Base-by-base conservation (phyloP, 2,329 filamentous ascomycete genomes). In the Penicillium olsonii region DNA sequence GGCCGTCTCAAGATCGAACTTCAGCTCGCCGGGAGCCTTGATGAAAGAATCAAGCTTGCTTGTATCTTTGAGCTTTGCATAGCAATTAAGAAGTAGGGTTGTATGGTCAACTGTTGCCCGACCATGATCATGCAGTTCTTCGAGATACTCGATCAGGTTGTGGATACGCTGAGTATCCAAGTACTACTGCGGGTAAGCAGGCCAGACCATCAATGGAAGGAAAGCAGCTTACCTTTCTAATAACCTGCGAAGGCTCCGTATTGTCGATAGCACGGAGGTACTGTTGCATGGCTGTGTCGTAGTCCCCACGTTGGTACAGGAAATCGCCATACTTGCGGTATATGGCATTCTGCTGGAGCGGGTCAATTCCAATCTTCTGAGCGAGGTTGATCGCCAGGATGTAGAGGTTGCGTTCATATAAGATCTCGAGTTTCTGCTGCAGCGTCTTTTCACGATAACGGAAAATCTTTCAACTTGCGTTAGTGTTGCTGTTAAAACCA, bases 251-350 rank as follows among this genome's bases (percentile, higher is more conserved):
- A 6, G 92, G 92, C 63, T 97, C 92, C 0, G 92, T 97, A 51
- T 90, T 94, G 66, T 96, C 92, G 52, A 99, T 96, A 0, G 95
- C 92, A 60, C 90, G 88, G 54, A 99, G 84, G 66, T 99, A 99
- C 69, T 97, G 94, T 62, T 95, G 87, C 95, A 99, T 99, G n/a
- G 95, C 92, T 6, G 89, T 94, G 65, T 99, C 94, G 65, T 92
- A 99, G 65, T 96, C 92, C 4, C 88, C 90, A 64, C 95, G 96
- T 57, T 95, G 90, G 64, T 99, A 97, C 3, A 97, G 73, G 63
- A 92, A 89, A 67, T 99, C 94, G 11, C 92, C 94, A 69, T 96
- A 97, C 67, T 87, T 92, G 50, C 92, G 85, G 65, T 92, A 95
- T 50, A 99, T 99, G 50, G 88, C 78, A 62, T 95, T 96, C 62